Base-by-base conservation (phyloP, 2,329 filamentous ascomycete genomes). In the Pyrenochaeta sp. region DNA sequence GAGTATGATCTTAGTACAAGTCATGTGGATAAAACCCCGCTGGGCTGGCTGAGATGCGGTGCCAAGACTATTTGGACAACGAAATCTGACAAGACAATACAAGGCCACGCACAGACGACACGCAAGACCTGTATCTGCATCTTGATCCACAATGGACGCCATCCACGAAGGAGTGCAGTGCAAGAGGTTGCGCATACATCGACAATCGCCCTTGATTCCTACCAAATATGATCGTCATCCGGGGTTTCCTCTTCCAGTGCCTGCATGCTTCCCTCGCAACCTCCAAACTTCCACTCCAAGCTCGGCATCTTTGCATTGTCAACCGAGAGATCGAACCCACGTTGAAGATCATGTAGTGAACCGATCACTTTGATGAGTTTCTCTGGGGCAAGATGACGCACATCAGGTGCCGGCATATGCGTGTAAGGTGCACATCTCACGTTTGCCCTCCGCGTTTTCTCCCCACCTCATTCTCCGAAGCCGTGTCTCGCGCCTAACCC, bases 391-490 rank as follows among this genome's bases (percentile, higher is more conserved):
- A 31, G 12, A 36, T 50, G 46, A 46, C 52, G 51, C 42, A 47
- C 17, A 17, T 15, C 47, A 47, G 47, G 10, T 45, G 36, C 49
- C 49, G 45, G 51, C 45, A 48, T 43, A 40, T 46, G 44, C 45
- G 52, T 15, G 41, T 48, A 33, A 29, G 41, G 49, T 51, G 42
- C 17, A 37, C 35, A 45, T 31, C 30, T 33, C 40, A 41, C 33
- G 27, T 39, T 31, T 18, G 30, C 46, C 21, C 49, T 61, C 54
- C 60, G 60, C 43, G 54, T 51, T 56, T 63, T 51, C 60, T 56
- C 60, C 60, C 60, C 60, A 59, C 60, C 48, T 32, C 42, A 59
- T 63, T 63, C 48, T 57, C 60, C 60, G 60, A 61, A 61, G 41
- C 7, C 17, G n/a, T 33, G 49, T 52, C 49, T 52, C 30, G 47